These are phyloP conservation scores for Saturnispora besseyi DNA, from an alignment of 805 yeast genomes.

Conservation along the genomic window DNA sequence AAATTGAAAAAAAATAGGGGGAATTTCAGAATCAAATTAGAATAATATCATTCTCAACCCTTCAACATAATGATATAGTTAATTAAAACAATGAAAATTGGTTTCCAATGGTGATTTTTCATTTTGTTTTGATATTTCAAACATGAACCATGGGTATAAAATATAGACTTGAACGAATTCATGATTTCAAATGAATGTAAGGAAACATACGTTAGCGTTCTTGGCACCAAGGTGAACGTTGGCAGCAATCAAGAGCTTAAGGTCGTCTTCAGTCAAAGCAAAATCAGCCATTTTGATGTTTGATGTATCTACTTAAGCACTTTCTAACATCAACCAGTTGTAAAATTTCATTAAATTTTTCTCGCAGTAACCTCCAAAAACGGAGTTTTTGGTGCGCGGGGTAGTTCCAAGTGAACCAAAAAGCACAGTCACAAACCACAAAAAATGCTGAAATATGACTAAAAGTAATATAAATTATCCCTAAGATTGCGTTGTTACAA, in stretches of 20 bases:
- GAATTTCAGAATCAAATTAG: too few relatives aligned
- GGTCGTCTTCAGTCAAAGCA: slow-evolving; percentile 81
- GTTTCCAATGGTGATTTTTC: not conserved
- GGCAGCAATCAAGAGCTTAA: slow-evolving; percentile 98
- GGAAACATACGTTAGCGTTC: slow-evolving; percentile 89
- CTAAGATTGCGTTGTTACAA: too few relatives aligned
- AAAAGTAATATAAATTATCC: too few relatives aligned
- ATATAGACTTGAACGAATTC: not conserved
- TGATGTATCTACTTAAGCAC: slow-evolving; percentile 10
- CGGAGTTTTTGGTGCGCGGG: slow-evolving; percentile 3
- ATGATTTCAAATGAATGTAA: not conserved
- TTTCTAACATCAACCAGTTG: not conserved
- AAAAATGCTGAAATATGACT: too few relatives aligned
- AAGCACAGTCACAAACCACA: slow-evolving; percentile 6
- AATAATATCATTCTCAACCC: too few relatives aligned
- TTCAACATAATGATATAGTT: not conserved
- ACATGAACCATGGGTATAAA: not conserved
- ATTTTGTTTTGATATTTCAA: not conserved
- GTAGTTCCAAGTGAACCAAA: not conserved
- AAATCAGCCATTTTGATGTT: slow-evolving; percentile 29
- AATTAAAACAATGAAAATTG: not conserved
- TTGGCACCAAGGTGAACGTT: slow-evolving; percentile 99
- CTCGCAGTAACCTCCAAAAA: not conserved
- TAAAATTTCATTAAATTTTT: slow-evolving; percentile 8
- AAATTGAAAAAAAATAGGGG: too few relatives aligned